A percentile compares a stretch with the other conserved stretches of the same genome.
Conservation (phyloP, 352 stramenopile species). For the Globisporangium yorkense region DNA sequence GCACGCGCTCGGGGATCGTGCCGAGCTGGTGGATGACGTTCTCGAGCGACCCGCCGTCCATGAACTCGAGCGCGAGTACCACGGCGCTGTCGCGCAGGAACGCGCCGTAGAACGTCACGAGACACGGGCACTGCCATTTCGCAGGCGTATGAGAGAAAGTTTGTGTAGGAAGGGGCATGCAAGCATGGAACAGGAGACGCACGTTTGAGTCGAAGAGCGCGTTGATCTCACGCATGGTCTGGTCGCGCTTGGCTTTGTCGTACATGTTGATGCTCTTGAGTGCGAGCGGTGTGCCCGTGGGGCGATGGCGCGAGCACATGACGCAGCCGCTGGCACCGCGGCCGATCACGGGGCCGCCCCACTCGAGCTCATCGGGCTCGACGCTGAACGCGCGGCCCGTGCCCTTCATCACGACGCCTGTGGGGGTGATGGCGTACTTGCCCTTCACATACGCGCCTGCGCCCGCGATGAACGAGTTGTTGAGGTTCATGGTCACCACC, state of each 20-base stretch:
- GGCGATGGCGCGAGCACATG: constrained; percentile 54
- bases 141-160: not conserved
- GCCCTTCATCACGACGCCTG: constrained; percentile 72
- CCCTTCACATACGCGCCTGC: constrained; percentile 75
- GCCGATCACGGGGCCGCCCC: constrained; percentile 66
- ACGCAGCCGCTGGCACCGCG: constrained; percentile 67
- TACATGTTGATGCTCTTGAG: constrained; percentile 89
- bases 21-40: constrained; percentile 84
- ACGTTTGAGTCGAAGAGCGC: constrained; percentile 78
- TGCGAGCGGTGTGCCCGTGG: constrained; percentile 71
- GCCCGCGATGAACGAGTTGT: constrained; percentile 73
- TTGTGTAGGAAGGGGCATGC: not conserved
- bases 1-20: constrained; percentile 77
- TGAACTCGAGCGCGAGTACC: constrained; percentile 91
- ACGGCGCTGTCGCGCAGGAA: constrained; percentile 88
- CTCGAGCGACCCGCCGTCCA: constrained; percentile 90
- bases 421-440: constrained; percentile 75
- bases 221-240: constrained; percentile 88
- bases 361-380: constrained; percentile 73
- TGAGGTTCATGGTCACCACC: constrained; percentile 36
- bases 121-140: constrained; percentile 42
- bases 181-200: constrained; percentile 3
- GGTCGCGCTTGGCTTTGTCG: constrained; percentile 78
- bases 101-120: constrained; percentile 90
- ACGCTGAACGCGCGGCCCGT: constrained; percentile 77